Evolutionary conservation across 805 yeast genomes (phyloP).

Genomic region (Zygoascus biomembranicola): DNA sequence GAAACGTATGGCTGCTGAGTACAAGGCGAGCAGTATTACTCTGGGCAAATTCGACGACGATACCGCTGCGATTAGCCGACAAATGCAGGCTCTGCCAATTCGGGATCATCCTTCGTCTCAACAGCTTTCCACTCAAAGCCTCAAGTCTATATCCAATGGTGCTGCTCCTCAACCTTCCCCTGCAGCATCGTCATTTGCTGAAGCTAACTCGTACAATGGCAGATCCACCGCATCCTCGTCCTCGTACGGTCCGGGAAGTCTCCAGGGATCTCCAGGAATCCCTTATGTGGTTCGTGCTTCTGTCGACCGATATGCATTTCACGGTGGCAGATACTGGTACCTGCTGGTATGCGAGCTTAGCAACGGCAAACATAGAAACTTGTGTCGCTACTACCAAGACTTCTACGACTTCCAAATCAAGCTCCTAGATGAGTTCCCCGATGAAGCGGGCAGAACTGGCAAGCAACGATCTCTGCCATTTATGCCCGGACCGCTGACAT

Average conservation of each 20-base stretch:
- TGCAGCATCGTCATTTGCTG: slow-evolving; percentile 11
- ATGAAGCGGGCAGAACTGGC: slow-evolving; percentile 84
- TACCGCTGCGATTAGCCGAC: slow-evolving; percentile 1
- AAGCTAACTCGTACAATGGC: slow-evolving; percentile 6
- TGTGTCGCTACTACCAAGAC: slow-evolving; percentile 90
- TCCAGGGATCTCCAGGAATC: neutral
- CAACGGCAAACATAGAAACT: slow-evolving; percentile 58
- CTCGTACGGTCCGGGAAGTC: neutral
- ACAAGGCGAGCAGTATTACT: slow-evolving; percentile 82
- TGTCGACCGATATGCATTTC: slow-evolving; percentile 72
- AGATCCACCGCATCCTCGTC: slow-evolving; percentile 2
- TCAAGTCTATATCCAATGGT: neutral
- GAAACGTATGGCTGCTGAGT: slow-evolving; percentile 84
- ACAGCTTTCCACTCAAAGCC: neutral
- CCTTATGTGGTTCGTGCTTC: slow-evolving; percentile 49
- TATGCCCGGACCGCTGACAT: slow-evolving; percentile 92
- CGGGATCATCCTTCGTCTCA: slow-evolving; percentile 1
- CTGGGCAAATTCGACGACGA: slow-evolving; percentile 42
- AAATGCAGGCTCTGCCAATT: slow-evolving; percentile 1
- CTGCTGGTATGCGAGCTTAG: slow-evolving; percentile 58
- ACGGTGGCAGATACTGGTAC: slow-evolving; percentile 86
- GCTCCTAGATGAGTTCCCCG: slow-evolving; percentile 75
- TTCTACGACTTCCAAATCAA: slow-evolving; percentile 89
- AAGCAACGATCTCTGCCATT: slow-evolving; percentile 77
- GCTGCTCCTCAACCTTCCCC: slow-evolving; percentile 15